These are phyloP conservation scores for Aspergillus conjunctus DNA, from an alignment of 495 filamentous ascomycete species.

Conservation along the genomic window DNA sequence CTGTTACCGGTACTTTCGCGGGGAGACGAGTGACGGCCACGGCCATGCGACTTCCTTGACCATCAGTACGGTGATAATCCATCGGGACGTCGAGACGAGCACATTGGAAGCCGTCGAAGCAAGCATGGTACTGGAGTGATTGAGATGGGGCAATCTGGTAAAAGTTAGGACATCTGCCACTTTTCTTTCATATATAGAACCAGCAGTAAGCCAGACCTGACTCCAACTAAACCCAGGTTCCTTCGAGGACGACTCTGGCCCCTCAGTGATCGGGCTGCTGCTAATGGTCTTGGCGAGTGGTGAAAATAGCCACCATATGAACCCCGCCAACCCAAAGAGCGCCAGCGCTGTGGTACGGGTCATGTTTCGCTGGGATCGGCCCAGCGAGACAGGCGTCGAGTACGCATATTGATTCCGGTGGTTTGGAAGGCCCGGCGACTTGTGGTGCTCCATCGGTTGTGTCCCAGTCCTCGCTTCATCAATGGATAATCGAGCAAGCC, in stretches of 20 bases:
- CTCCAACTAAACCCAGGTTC: constrained; percentile 32
- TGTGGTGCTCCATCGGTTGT: constrained; percentile 15
- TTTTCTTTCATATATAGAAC: background rate
- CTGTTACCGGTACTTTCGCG: constrained; percentile 46
- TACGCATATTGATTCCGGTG: constrained; percentile 7
- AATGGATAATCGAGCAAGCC: background rate
- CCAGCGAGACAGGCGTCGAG: background rate
- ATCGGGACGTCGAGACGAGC: constrained; percentile 60
- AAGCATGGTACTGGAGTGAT: constrained; percentile 40
- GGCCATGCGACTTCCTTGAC: constrained; percentile 41
- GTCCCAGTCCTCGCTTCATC: background rate
- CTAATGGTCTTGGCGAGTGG: background rate
- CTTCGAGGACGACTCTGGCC: background rate
- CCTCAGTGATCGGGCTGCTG: background rate
- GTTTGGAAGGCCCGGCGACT: constrained; percentile 6
- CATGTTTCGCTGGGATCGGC: constrained; percentile 7
- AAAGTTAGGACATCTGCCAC: background rate
- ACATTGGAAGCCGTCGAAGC: constrained; percentile 51
- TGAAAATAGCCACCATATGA: constrained; percentile 23
- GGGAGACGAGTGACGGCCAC: constrained; percentile 56
- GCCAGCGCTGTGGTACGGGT: constrained; percentile 12
- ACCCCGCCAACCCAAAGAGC: constrained; percentile 14
- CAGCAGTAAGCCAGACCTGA: constrained; percentile 11
- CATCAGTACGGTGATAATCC: constrained; percentile 51
- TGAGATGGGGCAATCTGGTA: constrained; percentile 33